Percentiles rank a stretch among this genome's conserved stretches.
These are phyloP conservation scores for Chenopodium formosanum DNA, from an alignment of 148 eudicot species.

Conservation along the genomic window DNA sequence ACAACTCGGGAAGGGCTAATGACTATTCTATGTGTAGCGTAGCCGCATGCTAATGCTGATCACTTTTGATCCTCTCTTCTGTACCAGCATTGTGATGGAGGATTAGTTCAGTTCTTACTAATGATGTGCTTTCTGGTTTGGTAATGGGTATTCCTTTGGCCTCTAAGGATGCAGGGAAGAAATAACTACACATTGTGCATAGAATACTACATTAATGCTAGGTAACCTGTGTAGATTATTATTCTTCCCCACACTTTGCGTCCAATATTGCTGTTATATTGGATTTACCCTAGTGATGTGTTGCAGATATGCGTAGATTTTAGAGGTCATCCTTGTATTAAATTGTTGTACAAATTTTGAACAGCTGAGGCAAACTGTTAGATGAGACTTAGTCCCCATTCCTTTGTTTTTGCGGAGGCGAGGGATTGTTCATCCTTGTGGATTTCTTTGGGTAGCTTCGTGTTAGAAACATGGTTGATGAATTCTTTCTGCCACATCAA, in stretches of 20 bases:
- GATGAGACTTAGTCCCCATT: slow-evolving; percentile 1
- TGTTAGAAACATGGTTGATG: background rate
- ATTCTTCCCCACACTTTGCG: background rate
- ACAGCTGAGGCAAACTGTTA: slow-evolving; percentile 5
- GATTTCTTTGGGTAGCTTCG: background rate
- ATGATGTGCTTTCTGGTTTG: slow-evolving; percentile 15
- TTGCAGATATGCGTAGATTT: slow-evolving; percentile 17
- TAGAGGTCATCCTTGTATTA: slow-evolving; percentile 10
- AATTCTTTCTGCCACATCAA: no score
- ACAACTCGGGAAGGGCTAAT: slow-evolving; percentile 36
- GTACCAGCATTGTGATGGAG: slow-evolving; percentile 3
- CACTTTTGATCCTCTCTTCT: slow-evolving; percentile 13
- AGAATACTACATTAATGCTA: slow-evolving; percentile 18
- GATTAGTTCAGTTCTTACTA: slow-evolving; percentile 4
- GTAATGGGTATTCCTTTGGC: background rate
- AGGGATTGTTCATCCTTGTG: background rate
- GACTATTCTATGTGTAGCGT: background rate
- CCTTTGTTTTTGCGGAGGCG: background rate
- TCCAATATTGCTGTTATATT: background rate
- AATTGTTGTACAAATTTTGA: slow-evolving; percentile 25
- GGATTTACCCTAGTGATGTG: slow-evolving; percentile 3
- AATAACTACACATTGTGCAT: slow-evolving; percentile 27
- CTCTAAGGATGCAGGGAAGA: background rate
- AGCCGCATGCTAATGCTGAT: background rate
- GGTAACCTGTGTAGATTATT: slow-evolving; percentile 4